Percentiles rank a stretch among this genome's conserved stretches.
Evolutionary conservation across 2,329 filamentous ascomycete genomes (phyloP).

Genomic region (Claviceps spartinae): DNA sequence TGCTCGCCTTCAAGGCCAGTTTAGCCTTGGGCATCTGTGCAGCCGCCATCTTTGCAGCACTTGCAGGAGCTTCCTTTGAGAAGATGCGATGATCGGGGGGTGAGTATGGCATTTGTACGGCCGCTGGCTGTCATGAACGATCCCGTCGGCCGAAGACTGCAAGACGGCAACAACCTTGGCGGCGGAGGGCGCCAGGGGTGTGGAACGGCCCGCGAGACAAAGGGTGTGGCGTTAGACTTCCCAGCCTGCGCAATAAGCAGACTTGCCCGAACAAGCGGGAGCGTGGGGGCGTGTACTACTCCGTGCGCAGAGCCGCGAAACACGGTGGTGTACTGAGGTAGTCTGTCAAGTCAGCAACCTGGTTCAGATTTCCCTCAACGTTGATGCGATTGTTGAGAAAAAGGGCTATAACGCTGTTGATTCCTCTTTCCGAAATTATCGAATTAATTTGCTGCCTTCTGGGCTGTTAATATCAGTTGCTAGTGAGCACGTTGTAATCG

Average conservation of each 20-base stretch:
- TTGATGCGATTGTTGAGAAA: conserved; percentile 1
- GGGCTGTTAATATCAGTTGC: neutral
- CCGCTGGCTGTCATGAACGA: neutral
- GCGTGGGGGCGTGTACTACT: neutral
- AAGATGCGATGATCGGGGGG: conserved; percentile 45
- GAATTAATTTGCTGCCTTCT: neutral
- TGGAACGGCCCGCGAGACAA: conserved; percentile 6
- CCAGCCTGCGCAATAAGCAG: neutral
- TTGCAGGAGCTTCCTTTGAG: conserved; percentile 32
- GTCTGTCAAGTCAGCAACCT: neutral
- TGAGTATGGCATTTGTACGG: conserved; percentile 48
- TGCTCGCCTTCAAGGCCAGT: conserved; percentile 38
- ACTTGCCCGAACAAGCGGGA: neutral
- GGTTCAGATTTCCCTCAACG: conserved; percentile 8
- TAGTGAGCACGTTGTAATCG: conserved; percentile 2
- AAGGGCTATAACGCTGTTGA: neutral
- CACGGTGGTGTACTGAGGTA: neutral
- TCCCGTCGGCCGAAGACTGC: neutral
- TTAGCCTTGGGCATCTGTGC: conserved; percentile 46
- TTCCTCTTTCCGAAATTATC: conserved; percentile 1
- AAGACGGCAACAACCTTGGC: conserved; percentile 4
- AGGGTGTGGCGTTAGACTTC: conserved; percentile 5
- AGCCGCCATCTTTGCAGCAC: conserved; percentile 46
- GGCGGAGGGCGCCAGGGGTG: conserved; percentile 18
- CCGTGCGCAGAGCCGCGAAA: neutral